A percentile compares a stretch with the other conserved stretches of the same genome.
Conservation (phyloP, 164 flowering plant species). For the Annona squamosa region DNA sequence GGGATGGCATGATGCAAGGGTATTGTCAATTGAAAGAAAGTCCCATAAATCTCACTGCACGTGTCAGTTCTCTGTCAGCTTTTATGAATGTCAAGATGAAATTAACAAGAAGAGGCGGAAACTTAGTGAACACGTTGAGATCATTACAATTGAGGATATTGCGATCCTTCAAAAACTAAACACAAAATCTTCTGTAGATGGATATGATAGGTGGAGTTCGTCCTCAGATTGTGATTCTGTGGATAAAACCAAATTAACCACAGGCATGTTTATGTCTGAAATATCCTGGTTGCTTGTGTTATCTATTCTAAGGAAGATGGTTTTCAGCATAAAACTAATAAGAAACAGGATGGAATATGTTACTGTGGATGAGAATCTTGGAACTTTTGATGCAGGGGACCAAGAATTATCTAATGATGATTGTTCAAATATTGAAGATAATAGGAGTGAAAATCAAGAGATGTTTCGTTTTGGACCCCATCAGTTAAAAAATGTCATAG, state of each 20-base stretch:
- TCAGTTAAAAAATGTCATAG: conserved; percentile 28
- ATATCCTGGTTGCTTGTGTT: conserved; percentile 71
- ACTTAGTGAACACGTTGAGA: conserved; percentile 29
- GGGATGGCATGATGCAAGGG: conserved; percentile 79
- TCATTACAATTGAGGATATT: conserved; percentile 41
- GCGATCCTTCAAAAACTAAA: conserved; percentile 59
- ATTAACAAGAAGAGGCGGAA: conserved; percentile 25
- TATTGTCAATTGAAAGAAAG: conserved; percentile 62
- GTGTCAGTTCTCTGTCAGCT: conserved; percentile 56
- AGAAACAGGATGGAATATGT: conserved; percentile 51
- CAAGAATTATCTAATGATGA: neutral
- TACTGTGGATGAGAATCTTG: conserved; percentile 27
- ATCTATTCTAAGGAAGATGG: conserved; percentile 39
- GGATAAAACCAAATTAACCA: conserved; percentile 35
- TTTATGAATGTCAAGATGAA: conserved; percentile 30
- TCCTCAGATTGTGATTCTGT: conserved; percentile 48
- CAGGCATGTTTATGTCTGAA: conserved; percentile 50
- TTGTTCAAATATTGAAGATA: neutral
- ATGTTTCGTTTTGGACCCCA: conserved; percentile 5
- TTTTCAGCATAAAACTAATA: conserved; percentile 44
- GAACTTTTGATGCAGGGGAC: neutral
- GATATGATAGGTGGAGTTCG: conserved; percentile 37
- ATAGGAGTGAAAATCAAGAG: neutral
- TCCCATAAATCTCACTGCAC: conserved; percentile 58
- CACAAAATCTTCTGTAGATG: conserved; percentile 31